Conservation (phyloP, 2,329 filamentous ascomycete species). For the Botrytis medusae region DNA sequence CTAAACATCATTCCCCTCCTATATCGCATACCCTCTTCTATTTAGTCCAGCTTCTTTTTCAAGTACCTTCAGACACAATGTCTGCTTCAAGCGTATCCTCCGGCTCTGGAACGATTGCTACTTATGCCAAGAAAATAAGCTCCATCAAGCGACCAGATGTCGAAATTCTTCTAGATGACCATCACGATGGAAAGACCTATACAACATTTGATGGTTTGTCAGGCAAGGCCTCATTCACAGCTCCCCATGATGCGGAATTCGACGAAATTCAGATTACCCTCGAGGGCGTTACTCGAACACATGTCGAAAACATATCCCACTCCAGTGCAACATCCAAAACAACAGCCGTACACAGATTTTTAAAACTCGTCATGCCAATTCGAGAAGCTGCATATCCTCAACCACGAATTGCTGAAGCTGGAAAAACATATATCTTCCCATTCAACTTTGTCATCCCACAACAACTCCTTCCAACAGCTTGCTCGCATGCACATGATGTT, state of each 20-base stretch:
- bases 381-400: conserved; percentile 35
- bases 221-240: conserved; percentile 36
- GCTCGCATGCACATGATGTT: conserved; percentile 30
- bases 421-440: conserved; percentile 36
- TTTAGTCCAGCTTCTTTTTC: conserved; percentile 15
- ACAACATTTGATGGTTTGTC: conserved; percentile 37
- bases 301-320: conserved; percentile 36
- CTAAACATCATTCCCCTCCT: background rate
- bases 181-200: conserved; percentile 35
- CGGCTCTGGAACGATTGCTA: conserved; percentile 33
- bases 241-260: conserved; percentile 36
- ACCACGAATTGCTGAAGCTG: conserved; percentile 36
- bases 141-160: conserved; percentile 31
- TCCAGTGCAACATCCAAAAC: conserved; percentile 30
- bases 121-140: conserved; percentile 33
- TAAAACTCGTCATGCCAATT: conserved; percentile 40
- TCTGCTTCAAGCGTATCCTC: conserved; percentile 30
- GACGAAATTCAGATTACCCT: conserved; percentile 39
- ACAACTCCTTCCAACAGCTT: conserved; percentile 37
- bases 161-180: conserved; percentile 35
- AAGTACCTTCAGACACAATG: conserved; percentile 26
- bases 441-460: conserved; percentile 41
- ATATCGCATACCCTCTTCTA: conserved; percentile 2
- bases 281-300: conserved; percentile 36
- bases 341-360: conserved; percentile 37